Evolutionary conservation across 345 rosid species (phyloP).

Genomic region (Murraya paniculata): DNA sequence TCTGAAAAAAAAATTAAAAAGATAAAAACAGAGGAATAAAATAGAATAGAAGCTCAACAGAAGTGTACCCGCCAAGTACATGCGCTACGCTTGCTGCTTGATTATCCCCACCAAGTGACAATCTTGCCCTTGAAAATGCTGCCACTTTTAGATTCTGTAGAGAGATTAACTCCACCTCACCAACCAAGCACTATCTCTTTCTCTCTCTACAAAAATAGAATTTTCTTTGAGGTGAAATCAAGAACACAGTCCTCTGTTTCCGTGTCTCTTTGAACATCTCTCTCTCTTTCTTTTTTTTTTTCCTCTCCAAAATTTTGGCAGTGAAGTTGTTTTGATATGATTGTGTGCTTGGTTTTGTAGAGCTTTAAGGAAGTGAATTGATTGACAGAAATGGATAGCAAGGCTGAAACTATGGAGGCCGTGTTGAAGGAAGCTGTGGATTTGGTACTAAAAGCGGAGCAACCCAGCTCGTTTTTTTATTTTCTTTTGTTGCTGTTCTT

Average conservation of each 20-base stretch:
- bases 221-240: background rate
- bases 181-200: background rate
- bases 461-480: slow-evolving; percentile 9
- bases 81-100: slow-evolving; percentile 23
- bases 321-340: background rate
- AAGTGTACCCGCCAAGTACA: slow-evolving; percentile 45
- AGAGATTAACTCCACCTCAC: background rate
- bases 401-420: slow-evolving; percentile 53
- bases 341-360: background rate
- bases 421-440: slow-evolving; percentile 70
- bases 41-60: background rate
- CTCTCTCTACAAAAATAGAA: background rate
- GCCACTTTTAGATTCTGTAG: slow-evolving; percentile 21
- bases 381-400: slow-evolving; percentile 34
- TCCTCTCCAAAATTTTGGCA: background rate
- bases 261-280: background rate
- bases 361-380: background rate
- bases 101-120: slow-evolving; percentile 17
- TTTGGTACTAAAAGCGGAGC: slow-evolving; percentile 42
- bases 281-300: background rate
- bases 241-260: slow-evolving; percentile 16
- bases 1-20: background rate
- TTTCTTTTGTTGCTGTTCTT: background rate
- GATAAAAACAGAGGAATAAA: background rate
- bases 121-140: slow-evolving; percentile 19